Evolutionary conservation across 257 asterid genomes (phyloP), one percentile per base, ranked within the genome.

Genomic region (Solanum commersonii): DNA sequence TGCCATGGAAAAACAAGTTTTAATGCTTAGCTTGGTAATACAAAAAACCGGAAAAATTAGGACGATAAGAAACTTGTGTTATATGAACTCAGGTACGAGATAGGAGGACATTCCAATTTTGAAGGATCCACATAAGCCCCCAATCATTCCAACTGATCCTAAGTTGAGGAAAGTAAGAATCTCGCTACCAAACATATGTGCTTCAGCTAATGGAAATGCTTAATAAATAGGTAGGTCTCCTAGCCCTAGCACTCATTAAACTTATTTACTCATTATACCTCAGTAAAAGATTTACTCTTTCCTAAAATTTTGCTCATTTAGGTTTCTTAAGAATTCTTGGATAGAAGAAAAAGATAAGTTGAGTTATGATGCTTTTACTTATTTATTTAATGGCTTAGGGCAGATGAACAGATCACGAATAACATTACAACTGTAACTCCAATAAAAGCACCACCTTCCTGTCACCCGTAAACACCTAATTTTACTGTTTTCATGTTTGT

Each of bases 1-100:
- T 97, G 95, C 92, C 84, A 42, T 8, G 84, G n/a, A 42, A 25
- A 77, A 78, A 42, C n/a, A 78, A 42, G 16, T 78, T 40, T 8
- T 42, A 78, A 42, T 14, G 33, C 34, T 40, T 77, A 8, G 10
- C 84, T 78, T 14, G 84, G 65, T 42, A 15, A 42, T 2, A 42
- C 1, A 15, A 25, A 14, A 78, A 78, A 42, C 11, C 5, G 25
- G 63, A 34, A 78, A 74, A 42, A 42, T 25, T 78, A 78, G 84
- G 37, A 78, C 14, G 65, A 42, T 15, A 14, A 42, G 14, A 42
- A 78, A 25, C 60, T 27, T 25, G 25, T 15, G 63, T 42, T 42
- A 42, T 42, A 42, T 25, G 37, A 78, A 42, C 35, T 77, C 84
- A 42, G 35, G 25, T 78, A 42, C 1, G n/a, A 42, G 84, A 78